Evolutionary conservation across 2,329 filamentous ascomycete genomes (phyloP).

Genomic region (Fusarium abutilonis): DNA sequence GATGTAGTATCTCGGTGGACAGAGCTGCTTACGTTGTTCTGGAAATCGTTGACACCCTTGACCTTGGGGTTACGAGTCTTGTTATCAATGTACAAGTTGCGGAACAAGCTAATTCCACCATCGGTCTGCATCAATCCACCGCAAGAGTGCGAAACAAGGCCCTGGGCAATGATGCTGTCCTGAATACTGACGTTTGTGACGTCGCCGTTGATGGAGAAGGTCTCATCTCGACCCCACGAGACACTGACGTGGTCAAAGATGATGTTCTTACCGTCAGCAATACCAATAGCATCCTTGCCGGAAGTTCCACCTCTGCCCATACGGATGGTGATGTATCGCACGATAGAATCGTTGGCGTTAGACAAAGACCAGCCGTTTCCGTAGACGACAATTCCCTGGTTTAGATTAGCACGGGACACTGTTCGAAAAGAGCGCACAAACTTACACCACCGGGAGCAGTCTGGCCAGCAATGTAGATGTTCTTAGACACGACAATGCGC

Average conservation of each 20-base stretch:
- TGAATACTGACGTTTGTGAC: constrained; percentile 61
- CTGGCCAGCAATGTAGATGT: constrained; percentile 60
- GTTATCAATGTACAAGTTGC: constrained; percentile 66
- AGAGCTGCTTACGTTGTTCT: constrained; percentile 49
- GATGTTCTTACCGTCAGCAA: constrained; percentile 63
- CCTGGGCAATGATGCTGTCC: constrained; percentile 64
- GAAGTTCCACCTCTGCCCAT: constrained; percentile 62
- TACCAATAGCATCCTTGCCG: constrained; percentile 64
- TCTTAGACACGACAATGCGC: constrained; percentile 56
- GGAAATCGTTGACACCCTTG: constrained; percentile 65
- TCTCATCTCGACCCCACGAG: constrained; percentile 66
- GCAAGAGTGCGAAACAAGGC: constrained; percentile 63
- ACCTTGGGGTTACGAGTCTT: constrained; percentile 67
- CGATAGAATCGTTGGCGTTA: constrained; percentile 62
- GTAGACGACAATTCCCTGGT: constrained; percentile 59
- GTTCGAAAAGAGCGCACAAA: constrained; percentile 27
- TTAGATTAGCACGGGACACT: background rate
- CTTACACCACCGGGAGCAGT: constrained; percentile 59
- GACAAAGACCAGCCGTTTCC: constrained; percentile 64
- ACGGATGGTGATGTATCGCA: constrained; percentile 64
- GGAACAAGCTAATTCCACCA: constrained; percentile 60
- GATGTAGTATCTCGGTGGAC: background rate
- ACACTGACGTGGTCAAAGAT: constrained; percentile 66
- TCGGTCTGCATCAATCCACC: constrained; percentile 62
- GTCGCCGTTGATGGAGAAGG: constrained; percentile 61